Evolutionary conservation across 2,329 filamentous ascomycete genomes (phyloP), one percentile per base, ranked within the genome.

Genomic region (Periconia sp.): DNA sequence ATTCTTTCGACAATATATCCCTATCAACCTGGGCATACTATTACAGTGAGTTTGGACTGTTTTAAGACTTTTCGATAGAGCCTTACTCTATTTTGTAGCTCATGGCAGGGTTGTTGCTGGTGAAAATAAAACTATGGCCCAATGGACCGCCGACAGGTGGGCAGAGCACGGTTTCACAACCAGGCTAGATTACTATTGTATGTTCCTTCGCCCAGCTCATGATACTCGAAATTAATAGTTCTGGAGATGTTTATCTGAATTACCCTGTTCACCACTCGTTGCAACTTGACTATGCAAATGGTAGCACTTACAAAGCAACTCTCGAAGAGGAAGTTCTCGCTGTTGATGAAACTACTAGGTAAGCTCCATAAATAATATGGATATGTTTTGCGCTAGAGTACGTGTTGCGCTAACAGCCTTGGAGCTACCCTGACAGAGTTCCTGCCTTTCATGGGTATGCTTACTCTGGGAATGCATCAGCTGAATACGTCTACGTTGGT

Each of bases 381-480:
- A n/a, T n/a, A n/a, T n/a, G n/a, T n/a, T n/a, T n/a, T n/a, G n/a
- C n/a, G n/a, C n/a, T n/a, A n/a, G n/a, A n/a, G n/a, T n/a, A n/a
- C n/a, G n/a, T n/a, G n/a, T n/a, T n/a, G n/a, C n/a, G n/a, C n/a
- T n/a, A n/a, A n/a, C n/a, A n/a, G n/a, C n/a, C n/a, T n/a, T n/a
- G n/a, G 1, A 63, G 64, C 46, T 74, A 58, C 55, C 67, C 49
- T 9, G 56, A 76, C 50, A 59, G 71, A 5, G 66, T 74, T 10
- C 71, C 74, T 1, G 71, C 67, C 10, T 78, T 78, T 50, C 72
- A 78, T 48, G 76, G 74, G 26, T 77, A 78, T 47, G 76, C 73
- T 4, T 69, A 68, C 40, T 71, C 64, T 18, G 76, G 76, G 13
- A 69, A 75, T 50, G 75, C 71, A 25, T 70, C 66, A 44, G 75